Evolutionary conservation across 495 filamentous ascomycete genomes (phyloP).

Genomic region (Annulohypoxylon nitens): DNA sequence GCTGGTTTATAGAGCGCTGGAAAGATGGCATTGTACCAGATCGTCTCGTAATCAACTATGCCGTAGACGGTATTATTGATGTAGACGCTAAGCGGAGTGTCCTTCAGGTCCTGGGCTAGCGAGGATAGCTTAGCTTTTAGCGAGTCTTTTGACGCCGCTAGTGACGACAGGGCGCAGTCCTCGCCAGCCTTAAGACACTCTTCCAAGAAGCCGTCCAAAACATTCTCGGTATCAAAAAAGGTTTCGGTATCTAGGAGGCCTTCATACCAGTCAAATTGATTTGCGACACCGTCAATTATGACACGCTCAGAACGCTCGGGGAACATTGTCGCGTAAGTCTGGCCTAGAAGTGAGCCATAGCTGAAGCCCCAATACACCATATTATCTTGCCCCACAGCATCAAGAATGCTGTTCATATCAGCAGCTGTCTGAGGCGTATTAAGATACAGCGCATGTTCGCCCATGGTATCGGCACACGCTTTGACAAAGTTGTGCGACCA

Average conservation of each 20-base stretch:
- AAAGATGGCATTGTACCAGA: constrained; percentile 57
- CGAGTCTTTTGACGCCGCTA: constrained; percentile 49
- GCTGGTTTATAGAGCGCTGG: constrained; percentile 55
- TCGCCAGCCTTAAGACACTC: constrained; percentile 59
- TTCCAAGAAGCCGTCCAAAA: constrained; percentile 58
- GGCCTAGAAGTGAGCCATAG: constrained; percentile 73
- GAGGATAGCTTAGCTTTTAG: constrained; percentile 49
- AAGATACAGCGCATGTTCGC: constrained; percentile 55
- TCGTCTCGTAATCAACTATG: constrained; percentile 52
- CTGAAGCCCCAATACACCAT: constrained; percentile 75
- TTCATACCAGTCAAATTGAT: constrained; percentile 58
- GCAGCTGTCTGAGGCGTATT: constrained; percentile 65
- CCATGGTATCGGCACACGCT: constrained; percentile 59
- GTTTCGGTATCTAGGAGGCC: constrained; percentile 45
- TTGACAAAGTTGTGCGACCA: constrained; percentile 55
- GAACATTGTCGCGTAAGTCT: constrained; percentile 64
- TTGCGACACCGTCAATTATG: constrained; percentile 60
- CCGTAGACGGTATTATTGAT: constrained; percentile 57
- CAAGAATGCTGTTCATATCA: constrained; percentile 64
- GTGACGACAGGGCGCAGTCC: constrained; percentile 52
- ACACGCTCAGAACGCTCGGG: constrained; percentile 57
- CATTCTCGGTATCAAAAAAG: constrained; percentile 53
- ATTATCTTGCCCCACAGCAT: constrained; percentile 56
- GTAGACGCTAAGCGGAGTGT: constrained; percentile 58
- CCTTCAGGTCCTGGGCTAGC: constrained; percentile 44